Conservation (phyloP, 116 monocot genomes). For the Cymodocea nodosa region DNA sequence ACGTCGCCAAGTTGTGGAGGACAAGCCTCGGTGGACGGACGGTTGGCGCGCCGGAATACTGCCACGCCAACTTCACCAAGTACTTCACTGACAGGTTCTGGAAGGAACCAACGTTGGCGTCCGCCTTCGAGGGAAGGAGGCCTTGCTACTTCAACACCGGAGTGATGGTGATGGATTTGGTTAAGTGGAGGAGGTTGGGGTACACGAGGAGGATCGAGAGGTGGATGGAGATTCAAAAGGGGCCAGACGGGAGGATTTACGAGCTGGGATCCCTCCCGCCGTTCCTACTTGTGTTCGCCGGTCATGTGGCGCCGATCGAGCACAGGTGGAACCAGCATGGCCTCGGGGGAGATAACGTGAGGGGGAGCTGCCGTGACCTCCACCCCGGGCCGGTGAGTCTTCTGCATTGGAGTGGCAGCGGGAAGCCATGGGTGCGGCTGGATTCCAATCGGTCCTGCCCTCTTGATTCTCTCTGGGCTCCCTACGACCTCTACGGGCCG, state of each 20-base stretch:
- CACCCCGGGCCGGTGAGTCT: conserved; percentile 57
- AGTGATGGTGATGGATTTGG: conserved; percentile 64
- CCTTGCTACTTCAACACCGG: conserved; percentile 89
- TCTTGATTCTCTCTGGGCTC: conserved; percentile 45
- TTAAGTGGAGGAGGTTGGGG: conserved; percentile 34
- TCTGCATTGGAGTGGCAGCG: conserved; percentile 59
- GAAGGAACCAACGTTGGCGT: conserved; percentile 28
- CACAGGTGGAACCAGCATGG: conserved; percentile 98
- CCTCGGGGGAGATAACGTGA: conserved; percentile 79
- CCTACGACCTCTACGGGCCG: conserved; percentile 41
- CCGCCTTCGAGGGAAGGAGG: conserved; percentile 30
- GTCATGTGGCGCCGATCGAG: conserved; percentile 82
- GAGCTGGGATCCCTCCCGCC: conserved; percentile 91
- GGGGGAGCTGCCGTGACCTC: conserved; percentile 63
- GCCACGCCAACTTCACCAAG: conserved; percentile 93
- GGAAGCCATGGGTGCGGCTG: conserved; percentile 54
- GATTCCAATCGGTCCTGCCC: conserved; percentile 44
- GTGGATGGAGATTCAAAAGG: conserved; percentile 87
- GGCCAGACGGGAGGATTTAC: conserved; percentile 48
- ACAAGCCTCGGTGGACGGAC: conserved; percentile 27
- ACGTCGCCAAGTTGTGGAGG: conserved; percentile 59
- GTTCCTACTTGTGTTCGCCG: conserved; percentile 85
- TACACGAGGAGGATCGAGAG: conserved; percentile 43
- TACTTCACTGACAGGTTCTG: conserved; percentile 81
- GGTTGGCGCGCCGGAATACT: conserved; percentile 82